phyloP scores from a whole-genome alignment of 768 basidiomycete species.

The Amyloporia xantha region DNA sequence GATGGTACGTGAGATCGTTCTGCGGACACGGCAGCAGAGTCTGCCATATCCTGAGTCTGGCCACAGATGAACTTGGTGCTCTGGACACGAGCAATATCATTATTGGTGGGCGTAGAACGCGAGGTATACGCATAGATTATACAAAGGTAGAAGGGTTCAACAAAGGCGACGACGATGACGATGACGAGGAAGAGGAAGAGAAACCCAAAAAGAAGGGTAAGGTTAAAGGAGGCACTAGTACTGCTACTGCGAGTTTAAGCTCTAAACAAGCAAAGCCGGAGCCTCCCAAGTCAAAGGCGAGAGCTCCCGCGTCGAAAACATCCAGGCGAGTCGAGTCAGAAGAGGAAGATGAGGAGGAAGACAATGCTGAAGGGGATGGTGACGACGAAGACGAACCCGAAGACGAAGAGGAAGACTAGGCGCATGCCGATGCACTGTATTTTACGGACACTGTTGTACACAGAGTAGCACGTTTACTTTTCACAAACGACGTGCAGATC shows the following conservation, averaged over 20 bases:
- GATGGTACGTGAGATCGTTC: slow-evolving; percentile 17
- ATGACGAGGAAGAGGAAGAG: slow-evolving; percentile 44
- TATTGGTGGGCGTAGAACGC: slow-evolving; percentile 53
- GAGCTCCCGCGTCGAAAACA: slow-evolving; percentile 13
- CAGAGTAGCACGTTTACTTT: not conserved
- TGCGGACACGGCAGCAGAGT: not conserved
- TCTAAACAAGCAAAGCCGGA: slow-evolving; percentile 10
- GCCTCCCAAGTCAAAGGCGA: slow-evolving; percentile 13
- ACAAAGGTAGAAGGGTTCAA: slow-evolving; percentile 29
- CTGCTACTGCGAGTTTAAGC: slow-evolving; percentile 3
- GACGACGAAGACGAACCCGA: slow-evolving; percentile 21
- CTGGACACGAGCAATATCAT: slow-evolving; percentile 59
- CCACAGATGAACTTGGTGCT: slow-evolving; percentile 30
- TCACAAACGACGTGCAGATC: no score
- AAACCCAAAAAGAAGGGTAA: slow-evolving; percentile 39
- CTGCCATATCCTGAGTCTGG: no score
- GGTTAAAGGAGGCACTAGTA: slow-evolving; percentile 23
- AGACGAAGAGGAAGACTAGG: not conserved
- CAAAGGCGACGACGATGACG: slow-evolving; percentile 20
- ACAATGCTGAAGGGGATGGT: slow-evolving; percentile 35
- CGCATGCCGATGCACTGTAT: not conserved
- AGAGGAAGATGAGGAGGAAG: slow-evolving; percentile 46
- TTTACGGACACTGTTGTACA: not conserved
- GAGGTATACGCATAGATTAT: slow-evolving; percentile 71
- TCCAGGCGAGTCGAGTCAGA: slow-evolving; percentile 18